Evolutionary conservation across 768 basidiomycete species (phyloP), one percentile per base, ranked within the genome.

Genomic region (Collybiopsis confluens): DNA sequence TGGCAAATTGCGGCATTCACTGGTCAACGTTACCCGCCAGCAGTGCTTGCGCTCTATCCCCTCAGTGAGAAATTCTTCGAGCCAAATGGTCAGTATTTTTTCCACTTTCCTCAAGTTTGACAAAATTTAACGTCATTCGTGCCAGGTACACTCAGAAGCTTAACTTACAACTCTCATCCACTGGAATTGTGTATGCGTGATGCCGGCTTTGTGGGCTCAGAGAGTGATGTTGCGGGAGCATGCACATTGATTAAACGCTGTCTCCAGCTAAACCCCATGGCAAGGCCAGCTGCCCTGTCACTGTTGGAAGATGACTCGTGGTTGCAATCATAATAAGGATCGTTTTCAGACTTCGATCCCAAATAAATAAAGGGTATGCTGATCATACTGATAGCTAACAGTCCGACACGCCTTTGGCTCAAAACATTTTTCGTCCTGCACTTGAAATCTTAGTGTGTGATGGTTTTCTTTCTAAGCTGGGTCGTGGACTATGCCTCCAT

Each of bases 1-100:
- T 27, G 27, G 4, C 33, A 33, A 36, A 28, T 47, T 6, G 33
- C 18, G 13, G 46, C 33, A n/a, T 47, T 47, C 46, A 47, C 46
- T 7, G 27, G 23, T 36, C 18, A 47, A 21, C 30, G 46, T 11
- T 47, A 30, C 28, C 46, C 46, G 9, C 45, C 45, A 1, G 46
- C 46, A 28, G 46, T 47, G 1, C 15, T 50, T 56, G 33, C 41
- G 59, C 49, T 28, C 43, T 44, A 51, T 46, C 52, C 48, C 27
- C 37, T 55, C 35, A n/a, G n/a, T n/a, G n/a, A n/a, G n/a, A n/a
- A n/a, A n/a, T n/a, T n/a, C n/a, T n/a, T n/a, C n/a, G n/a, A n/a
- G n/a, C n/a, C n/a, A n/a, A n/a, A n/a, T n/a, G n/a, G n/a, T n/a
- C n/a, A n/a, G n/a, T n/a, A n/a, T n/a, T n/a, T n/a, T n/a, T n/a